Evolutionary conservation across 2,329 filamentous ascomycete genomes (phyloP), one percentile per base, ranked within the genome.

Genomic region (Drechslerella coelobrocha): DNA sequence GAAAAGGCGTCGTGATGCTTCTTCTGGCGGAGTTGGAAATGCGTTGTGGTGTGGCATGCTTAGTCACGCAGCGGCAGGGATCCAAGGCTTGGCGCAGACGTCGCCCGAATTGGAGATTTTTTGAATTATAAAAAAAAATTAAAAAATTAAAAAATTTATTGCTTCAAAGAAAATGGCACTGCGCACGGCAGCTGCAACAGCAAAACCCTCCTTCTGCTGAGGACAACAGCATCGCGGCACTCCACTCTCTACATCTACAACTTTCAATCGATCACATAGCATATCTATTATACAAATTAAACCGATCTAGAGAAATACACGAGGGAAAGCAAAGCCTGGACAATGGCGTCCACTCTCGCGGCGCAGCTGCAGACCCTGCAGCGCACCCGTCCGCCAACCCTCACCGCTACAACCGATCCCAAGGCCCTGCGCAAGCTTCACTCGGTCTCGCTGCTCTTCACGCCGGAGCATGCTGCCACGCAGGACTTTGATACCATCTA

Each of bases 311-410:
- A 31, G 6, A 12, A 31, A 31, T 6, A 31, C 29, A 19, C 41
- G n/a, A 65, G 48, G 12, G 5, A 17, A 41, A 29, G 43, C 14
- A 54, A 34, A 34, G 10, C 29, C 8, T n/a, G 9, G 34, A 79
- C 66, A 65, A 96, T 95, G 91, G 84, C 88, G 76, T 91, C 92
- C 72, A 88, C 91, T 78, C 89, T 99, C 75, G 90, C 93, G 81
- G 88, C 91, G 82, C 95, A 99, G 85, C 83, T 99, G 82, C 91
- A 92, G 83, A 88, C 91, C 78, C 92, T 99, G 78, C 91, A 92
- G 75, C 88, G 89, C 74, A 90, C 90, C 77, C 96, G 91, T 76
- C 75, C 73, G 17, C 73, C 74, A 51, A 96, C 92, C 76, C 89
- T 92, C 78, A 89, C 93, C 75, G 86, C 97, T 77, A 91, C 97